These are phyloP conservation scores for Wallacemonas sp. DNA, from an alignment of 208 protist species.

Conservation along the genomic window DNA sequence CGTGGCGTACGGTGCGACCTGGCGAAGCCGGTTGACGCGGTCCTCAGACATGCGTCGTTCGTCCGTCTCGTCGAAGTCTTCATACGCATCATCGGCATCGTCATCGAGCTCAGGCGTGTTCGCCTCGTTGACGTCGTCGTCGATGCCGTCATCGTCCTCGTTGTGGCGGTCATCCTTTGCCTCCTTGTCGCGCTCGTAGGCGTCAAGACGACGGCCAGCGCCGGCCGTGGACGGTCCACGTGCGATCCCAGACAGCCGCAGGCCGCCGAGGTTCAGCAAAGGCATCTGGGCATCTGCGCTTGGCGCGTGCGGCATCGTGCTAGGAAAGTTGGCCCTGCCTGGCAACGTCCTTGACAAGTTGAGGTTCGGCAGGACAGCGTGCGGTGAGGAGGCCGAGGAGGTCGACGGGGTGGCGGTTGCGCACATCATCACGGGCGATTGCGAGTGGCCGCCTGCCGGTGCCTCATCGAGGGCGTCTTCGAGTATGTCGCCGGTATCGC, in stretches of 20 bases:
- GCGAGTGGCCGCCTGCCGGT: not conserved
- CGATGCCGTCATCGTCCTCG: not conserved
- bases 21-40: constrained; percentile 52
- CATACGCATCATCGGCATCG: constrained; percentile 10
- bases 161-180: not conserved
- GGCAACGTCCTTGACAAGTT: constrained; percentile 13
- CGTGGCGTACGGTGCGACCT: constrained; percentile 61
- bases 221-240: too few relatives aligned
- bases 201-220: too few relatives aligned
- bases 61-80: constrained; percentile 24
- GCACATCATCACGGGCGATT: not conserved
- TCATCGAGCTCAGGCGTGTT: too few relatives aligned
- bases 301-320: not conserved
- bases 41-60: constrained; percentile 64
- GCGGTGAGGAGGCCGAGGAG: not conserved
- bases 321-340: not conserved
- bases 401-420: constrained; percentile 7
- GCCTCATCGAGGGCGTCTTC: not conserved
- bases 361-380: constrained; percentile 14
- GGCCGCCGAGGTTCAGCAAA: too few relatives aligned
- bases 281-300: too few relatives aligned
- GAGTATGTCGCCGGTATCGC: too few relatives aligned
- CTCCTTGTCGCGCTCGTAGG: too few relatives aligned
- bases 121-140: not conserved
- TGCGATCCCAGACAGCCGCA: too few relatives aligned